Conservation (phyloP, 176 grass and related monocot species). For the Lolium rigidum region DNA sequence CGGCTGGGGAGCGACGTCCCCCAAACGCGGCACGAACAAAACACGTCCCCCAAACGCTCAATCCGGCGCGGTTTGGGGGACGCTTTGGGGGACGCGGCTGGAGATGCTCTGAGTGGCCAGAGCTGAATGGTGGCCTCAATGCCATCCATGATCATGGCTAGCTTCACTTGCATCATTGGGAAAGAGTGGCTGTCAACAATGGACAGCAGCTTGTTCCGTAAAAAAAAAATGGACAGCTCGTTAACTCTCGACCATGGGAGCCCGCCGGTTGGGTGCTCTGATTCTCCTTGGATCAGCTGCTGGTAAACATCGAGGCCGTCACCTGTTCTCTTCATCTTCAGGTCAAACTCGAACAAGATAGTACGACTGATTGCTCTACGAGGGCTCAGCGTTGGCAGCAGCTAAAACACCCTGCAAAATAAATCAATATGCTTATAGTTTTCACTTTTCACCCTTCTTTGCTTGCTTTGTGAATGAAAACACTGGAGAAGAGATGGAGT, state of each 20-base stretch:
- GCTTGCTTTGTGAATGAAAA: neutral
- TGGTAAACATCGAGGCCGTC: slow-evolving; percentile 3
- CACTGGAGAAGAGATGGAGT: neutral
- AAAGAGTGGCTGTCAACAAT: neutral
- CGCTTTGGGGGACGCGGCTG: too few relatives aligned
- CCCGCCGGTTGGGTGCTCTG: neutral
- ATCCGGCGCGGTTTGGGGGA: too few relatives aligned
- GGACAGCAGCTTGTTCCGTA: too few relatives aligned
- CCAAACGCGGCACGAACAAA: too few relatives aligned
- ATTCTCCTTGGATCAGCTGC: slow-evolving; percentile 27
- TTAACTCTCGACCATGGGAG: neutral
- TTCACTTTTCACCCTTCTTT: neutral
- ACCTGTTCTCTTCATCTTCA: slow-evolving; percentile 20
- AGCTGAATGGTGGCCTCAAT: slow-evolving; percentile 6
- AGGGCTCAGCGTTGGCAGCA: slow-evolving; percentile 15
- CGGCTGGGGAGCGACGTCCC: too few relatives aligned
- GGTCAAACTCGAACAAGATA: slow-evolving; percentile 27
- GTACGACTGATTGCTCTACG: slow-evolving; percentile 4
- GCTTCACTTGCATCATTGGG: slow-evolving; percentile 5
- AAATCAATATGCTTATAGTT: neutral
- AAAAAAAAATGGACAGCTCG: neutral
- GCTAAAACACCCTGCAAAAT: slow-evolving; percentile 28
- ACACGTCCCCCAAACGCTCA: too few relatives aligned
- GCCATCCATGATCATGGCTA: neutral
- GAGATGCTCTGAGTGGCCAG: neutral